Evolutionary conservation across 371 early-diverging fungal genomes (phyloP), one percentile per base, ranked within the genome.

Genomic region (Mucor circinelloides): DNA sequence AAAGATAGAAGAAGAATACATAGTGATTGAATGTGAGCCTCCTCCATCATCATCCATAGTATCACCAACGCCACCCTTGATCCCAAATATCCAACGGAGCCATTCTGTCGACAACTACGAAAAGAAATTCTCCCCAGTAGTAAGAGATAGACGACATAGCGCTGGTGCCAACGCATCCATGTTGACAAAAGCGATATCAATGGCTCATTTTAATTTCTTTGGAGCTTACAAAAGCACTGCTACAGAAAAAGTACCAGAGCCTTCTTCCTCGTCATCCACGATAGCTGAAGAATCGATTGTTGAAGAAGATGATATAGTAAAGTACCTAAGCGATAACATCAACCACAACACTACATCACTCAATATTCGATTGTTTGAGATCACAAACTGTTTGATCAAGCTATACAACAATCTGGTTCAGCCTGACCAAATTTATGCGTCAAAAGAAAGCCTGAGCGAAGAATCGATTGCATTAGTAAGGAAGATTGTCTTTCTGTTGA

Each of bases 141-240:
- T 52, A 50, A 32, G 77, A 31, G 75, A 74, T 60, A 70, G 77
- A 8, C 72, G 70, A 27, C 64, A 74, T 21, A 79, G 79, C 63
- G 65, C 66, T 10, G 72, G 76, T 6, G 67, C 72, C 1, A 82
- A 81, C 4, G 75, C 80, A 2, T 84, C 86, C 2, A 85, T 81
- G 1, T 57, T 88, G 13, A 84, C 86, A 34, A 85, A 79, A 48
- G 89, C 89, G 2, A 63, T 88, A 10, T 82, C 86, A 0, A 79
- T 77, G 73, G 85, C 86, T 3, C 81, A 85, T 1, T 77, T 76
- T 48, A 79, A 81, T 8, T 74, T 87, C 2, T 82, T 87, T 81
- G 84, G 86, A 1, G 57, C 75, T 80, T 78, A 67, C 75, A 82
- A 27, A 64, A 72, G 12, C 15, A 42, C 28, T 13, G 38, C 17